Base-by-base conservation (phyloP, 257 asterid genomes). In the Solanum virginianum region DNA sequence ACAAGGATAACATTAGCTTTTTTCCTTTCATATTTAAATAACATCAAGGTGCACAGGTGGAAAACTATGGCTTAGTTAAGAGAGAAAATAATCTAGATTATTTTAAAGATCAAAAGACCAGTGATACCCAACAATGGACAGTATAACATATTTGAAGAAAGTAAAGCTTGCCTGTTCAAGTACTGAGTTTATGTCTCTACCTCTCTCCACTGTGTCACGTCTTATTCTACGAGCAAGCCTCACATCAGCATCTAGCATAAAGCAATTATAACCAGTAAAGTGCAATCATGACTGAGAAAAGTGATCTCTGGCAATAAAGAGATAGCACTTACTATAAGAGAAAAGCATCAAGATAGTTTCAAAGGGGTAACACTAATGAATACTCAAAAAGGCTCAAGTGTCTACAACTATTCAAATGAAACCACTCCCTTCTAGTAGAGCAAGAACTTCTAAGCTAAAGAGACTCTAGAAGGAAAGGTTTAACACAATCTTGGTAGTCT, bases 151-250 rank as follows among this genome's bases (percentile, higher is more conserved):
- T 4, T 17, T 20, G 22, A 80, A 63, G 71, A 75, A 85, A 11
- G 55, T 60, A 87, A 84, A 17, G 86, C 97, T 91, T 90, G 93
- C 99, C 98, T 92, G 97, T 89, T 93, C 99, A 57, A 97, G 97
- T 85, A 97, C 98, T 69, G 99, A 97, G 88, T 93, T 93, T 86
- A 97, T 81, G 88, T 97, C 99, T 92, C 99, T 93, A 66, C 98
- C 98, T 94, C 99, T 93, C 90, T 92, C 95, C 85, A 94, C 99
- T 56, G 96, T 94, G 89, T 97, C 99, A 80, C 99, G 98, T 88
- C 97, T 91, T 90, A 97, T 97, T 90, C 99, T 90, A 89, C 99
- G 99, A 91, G 98, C 99, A 91, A 95, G 99, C 89, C 99, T 95
- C 92, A 97, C 98, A 89, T 97, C 99, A 91, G 99, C 97, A 94